Percentiles rank a stretch among this genome's conserved stretches.
Evolutionary conservation across 169 alveolate species (phyloP).

Genomic region (Plasmodium falciparum): DNA sequence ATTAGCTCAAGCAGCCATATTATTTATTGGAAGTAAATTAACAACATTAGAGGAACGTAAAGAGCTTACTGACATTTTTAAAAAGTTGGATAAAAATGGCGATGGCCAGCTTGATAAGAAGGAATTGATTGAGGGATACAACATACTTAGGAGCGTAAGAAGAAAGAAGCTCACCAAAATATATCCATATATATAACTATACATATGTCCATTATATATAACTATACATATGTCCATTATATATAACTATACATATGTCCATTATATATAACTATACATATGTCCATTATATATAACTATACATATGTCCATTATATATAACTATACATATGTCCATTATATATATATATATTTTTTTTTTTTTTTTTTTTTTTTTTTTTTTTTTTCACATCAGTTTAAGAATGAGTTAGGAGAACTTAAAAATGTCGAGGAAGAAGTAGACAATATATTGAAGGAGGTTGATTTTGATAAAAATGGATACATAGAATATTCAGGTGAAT

Average conservation of each 20-base stretch:
- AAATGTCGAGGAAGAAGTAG: constrained; percentile 94
- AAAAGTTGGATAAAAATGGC: constrained; percentile 92
- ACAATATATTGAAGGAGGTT: constrained; percentile 91
- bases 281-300: too few species aligned
- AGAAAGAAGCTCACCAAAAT: too few species aligned
- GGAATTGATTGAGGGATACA: constrained; percentile 89
- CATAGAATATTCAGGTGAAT: constrained; percentile 92
- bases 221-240: too few species aligned
- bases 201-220: too few species aligned
- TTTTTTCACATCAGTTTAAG: constrained; percentile 10
- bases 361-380: too few species aligned
- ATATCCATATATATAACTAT: too few species aligned
- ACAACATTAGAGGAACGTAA: constrained; percentile 91
- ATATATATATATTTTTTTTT: background rate
- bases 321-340: too few species aligned
- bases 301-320: too few species aligned
- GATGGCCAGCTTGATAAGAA: constrained; percentile 89
- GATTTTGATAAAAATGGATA: constrained; percentile 96
- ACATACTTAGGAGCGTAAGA: constrained; percentile 79
- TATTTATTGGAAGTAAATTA: constrained; percentile 89
- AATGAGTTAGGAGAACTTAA: constrained; percentile 75
- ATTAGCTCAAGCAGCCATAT: constrained; percentile 91
- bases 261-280: too few species aligned
- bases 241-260: too few species aligned
- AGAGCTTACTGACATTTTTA: constrained; percentile 90